phyloP scores from a whole-genome alignment of 768 basidiomycete genomes.

The Holtermanniella nyarrowii region DNA sequence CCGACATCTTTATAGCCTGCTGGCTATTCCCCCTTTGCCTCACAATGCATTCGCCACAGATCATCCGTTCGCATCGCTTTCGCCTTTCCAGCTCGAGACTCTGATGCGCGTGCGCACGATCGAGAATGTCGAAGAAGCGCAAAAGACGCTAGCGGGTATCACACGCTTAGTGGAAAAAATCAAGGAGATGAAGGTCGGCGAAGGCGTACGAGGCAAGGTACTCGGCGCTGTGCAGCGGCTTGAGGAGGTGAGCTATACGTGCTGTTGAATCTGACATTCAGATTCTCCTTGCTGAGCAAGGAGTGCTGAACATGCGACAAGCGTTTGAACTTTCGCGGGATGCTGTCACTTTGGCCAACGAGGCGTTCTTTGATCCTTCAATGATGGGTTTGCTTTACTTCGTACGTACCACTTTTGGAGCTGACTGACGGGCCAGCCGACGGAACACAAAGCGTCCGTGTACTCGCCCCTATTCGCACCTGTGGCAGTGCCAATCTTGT shows the following conservation, averaged over 20 bases:
- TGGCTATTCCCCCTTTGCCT: conserved; percentile 64
- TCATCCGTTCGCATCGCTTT: conserved; percentile 40
- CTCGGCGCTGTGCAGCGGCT: conserved; percentile 59
- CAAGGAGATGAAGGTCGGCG: conserved; percentile 80
- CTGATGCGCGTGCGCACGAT: conserved; percentile 58
- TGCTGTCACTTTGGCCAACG: conserved; percentile 37
- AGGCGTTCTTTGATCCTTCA: conserved; percentile 91
- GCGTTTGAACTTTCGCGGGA: conserved; percentile 24
- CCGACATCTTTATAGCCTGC: conserved; percentile 64
- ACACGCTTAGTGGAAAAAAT: conserved; percentile 74
- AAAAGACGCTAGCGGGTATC: conserved; percentile 72
- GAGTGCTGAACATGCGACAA: not conserved
- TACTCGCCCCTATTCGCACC: conserved; percentile 93
- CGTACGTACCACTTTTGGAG: conserved; percentile 25
- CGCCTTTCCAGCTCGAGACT: conserved; percentile 72
- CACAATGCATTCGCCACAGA: conserved; percentile 41
- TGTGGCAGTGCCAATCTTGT: conserved; percentile 68
- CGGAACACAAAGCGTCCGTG: conserved; percentile 94
- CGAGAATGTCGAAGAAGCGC: conserved; percentile 58
- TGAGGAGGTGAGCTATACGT: conserved; percentile 50
- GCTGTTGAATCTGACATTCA: not conserved
- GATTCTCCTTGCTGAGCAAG: conserved; percentile 1
- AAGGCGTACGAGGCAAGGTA: conserved; percentile 64
- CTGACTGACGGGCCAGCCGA: conserved; percentile 46
- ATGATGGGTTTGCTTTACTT: conserved; percentile 96